phyloP scores from a whole-genome alignment of 2,329 filamentous ascomycete genomes.

The Diaporthe sp. region DNA sequence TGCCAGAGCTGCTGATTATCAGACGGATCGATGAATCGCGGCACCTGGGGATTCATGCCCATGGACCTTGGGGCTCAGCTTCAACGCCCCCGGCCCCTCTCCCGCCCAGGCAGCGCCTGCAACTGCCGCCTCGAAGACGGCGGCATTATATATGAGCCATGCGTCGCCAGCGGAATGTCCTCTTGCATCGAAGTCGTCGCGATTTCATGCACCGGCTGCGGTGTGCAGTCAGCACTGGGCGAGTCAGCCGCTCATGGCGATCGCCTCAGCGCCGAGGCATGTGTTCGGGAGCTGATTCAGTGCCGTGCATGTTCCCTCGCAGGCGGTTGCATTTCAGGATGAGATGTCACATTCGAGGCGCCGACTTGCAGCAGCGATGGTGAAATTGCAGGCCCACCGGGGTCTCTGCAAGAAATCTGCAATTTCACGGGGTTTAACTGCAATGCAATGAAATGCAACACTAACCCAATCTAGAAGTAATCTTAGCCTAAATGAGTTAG shows the following conservation, averaged over 20 bases:
- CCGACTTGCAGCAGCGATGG: too few relatives aligned
- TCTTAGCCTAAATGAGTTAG: too few relatives aligned
- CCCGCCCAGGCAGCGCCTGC: too few relatives aligned
- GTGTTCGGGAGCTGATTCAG: constrained; percentile 17
- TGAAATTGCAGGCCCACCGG: too few relatives aligned
- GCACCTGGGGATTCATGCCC: background rate
- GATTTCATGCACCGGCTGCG: background rate
- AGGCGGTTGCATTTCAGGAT: background rate
- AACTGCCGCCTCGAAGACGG: too few relatives aligned
- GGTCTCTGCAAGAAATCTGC: too few relatives aligned
- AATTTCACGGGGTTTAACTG: too few relatives aligned
- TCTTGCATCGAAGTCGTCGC: background rate
- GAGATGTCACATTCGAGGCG: background rate
- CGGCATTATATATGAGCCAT: background rate
- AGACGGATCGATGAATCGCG: background rate
- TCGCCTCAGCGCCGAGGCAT: constrained; percentile 8
- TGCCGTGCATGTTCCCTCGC: background rate
- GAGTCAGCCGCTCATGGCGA: constrained; percentile 18
- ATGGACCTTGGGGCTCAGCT: background rate
- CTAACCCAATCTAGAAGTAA: too few relatives aligned
- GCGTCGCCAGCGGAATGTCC: background rate
- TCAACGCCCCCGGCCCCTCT: background rate
- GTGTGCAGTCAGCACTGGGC: background rate
- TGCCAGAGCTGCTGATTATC: background rate
- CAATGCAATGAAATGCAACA: too few relatives aligned